These are phyloP conservation scores for Acanthamoeba healyi DNA, from an alignment of 208 protist species.

Conservation along the genomic window DNA sequence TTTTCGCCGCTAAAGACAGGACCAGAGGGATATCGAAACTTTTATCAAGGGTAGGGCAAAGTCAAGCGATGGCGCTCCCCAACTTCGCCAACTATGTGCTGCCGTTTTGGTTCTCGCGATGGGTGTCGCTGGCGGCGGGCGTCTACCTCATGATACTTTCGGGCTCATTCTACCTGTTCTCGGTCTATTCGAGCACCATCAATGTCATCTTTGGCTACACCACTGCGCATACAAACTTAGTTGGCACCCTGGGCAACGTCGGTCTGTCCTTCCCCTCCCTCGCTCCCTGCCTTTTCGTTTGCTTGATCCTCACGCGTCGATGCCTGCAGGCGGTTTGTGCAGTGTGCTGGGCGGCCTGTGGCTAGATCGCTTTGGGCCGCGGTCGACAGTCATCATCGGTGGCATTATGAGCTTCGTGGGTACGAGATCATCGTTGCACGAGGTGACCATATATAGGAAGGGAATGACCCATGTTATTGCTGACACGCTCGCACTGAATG, in stretches of 20 bases:
- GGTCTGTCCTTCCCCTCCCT: neutral
- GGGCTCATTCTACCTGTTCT: slow-evolving; percentile 41
- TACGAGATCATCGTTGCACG: neutral
- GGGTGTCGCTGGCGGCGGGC: slow-evolving; percentile 31
- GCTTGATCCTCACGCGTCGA: neutral
- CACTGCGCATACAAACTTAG: slow-evolving; percentile 20
- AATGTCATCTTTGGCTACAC: slow-evolving; percentile 39
- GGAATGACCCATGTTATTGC: neutral
- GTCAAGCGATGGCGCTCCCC: neutral
- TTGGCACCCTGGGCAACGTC: slow-evolving; percentile 21
- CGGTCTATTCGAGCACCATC: slow-evolving; percentile 16
- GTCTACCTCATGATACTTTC: slow-evolving; percentile 51
- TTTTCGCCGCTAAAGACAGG: neutral
- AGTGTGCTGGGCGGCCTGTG: slow-evolving; percentile 22
- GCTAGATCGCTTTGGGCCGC: slow-evolving; percentile 39
- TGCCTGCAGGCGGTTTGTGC: neutral
- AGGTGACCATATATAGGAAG: neutral
- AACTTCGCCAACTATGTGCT: neutral
- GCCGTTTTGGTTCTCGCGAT: slow-evolving; percentile 12
- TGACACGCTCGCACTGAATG: neutral
- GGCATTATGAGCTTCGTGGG: slow-evolving; percentile 17
- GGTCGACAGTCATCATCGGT: neutral
- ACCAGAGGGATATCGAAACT: neutral
- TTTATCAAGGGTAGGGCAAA: neutral
- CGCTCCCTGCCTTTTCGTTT: neutral